Conservation (phyloP, 2,329 filamentous ascomycete genomes). For the Clonostachys sp. region DNA sequence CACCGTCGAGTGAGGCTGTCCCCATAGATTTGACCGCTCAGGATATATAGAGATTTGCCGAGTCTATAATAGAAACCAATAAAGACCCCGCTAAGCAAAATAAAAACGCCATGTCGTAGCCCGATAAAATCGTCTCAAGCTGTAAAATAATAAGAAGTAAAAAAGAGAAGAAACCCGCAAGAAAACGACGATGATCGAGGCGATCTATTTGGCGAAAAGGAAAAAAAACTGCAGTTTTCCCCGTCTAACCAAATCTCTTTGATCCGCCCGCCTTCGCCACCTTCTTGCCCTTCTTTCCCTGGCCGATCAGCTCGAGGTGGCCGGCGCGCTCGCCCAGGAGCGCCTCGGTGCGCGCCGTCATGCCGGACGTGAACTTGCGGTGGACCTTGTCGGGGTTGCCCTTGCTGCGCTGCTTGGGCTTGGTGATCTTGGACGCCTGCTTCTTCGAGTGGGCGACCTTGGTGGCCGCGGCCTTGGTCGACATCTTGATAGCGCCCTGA, state of each 20-base stretch:
- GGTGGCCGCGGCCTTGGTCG: slow-evolving; percentile 29
- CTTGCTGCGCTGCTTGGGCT: slow-evolving; percentile 35
- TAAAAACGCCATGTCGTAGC: no score
- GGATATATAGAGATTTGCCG: no score
- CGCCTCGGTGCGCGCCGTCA: slow-evolving; percentile 50
- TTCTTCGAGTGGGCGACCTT: slow-evolving; percentile 34
- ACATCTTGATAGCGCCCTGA: slow-evolving; percentile 48
- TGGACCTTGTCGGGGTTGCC: slow-evolving; percentile 45
- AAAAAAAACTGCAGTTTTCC: neutral
- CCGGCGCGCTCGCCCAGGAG: slow-evolving; percentile 55
- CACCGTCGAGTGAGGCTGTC: no score
- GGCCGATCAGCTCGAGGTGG: slow-evolving; percentile 55
- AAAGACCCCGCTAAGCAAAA: no score
- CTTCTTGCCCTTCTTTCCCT: slow-evolving; percentile 44
- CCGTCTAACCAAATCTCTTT: slow-evolving; percentile 48
- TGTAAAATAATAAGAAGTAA: no score
- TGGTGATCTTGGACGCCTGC: slow-evolving; percentile 40
- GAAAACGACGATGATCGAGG: no score
- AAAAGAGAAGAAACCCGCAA: no score
- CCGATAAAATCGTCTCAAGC: no score
- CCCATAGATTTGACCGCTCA: no score
- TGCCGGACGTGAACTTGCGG: slow-evolving; percentile 49
- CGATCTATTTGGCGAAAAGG: no score
- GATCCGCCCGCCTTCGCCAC: slow-evolving; percentile 40
- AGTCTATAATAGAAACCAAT: no score